Evolutionary conservation across 345 rosid genomes (phyloP), one percentile per base, ranked within the genome.

Genomic region (Ceriops zippeliana): DNA sequence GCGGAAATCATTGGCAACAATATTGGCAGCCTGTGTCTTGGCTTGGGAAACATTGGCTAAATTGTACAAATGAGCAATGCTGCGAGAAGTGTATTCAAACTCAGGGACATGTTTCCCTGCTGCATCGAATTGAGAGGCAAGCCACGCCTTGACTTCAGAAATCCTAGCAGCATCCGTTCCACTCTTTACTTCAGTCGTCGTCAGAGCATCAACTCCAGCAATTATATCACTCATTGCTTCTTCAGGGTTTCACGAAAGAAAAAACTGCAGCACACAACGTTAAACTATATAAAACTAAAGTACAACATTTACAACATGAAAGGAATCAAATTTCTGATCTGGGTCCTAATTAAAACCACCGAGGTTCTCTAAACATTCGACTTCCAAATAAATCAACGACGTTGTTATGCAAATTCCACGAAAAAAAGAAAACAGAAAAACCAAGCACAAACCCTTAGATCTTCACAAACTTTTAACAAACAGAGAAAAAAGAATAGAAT

Each of bases 1-100:
- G 62, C 98, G 93, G 72, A 95, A 91, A 84, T 95, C 99, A 46
- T 86, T 84, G 52, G 97, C 96, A 61, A 95, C 88, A 62, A 95
- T 90, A 82, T 64, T 79, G 61, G 98, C 92, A 47, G 99, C 90
- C 62, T 91, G 87, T 13, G 96, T 82, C 70, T 91, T 91, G 61
- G 96, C 89, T 68, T 91, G 99, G 11, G 98, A 95, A 22, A 81
- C 81, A 34, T 90, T 77, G 49, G 96, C 98, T 58, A 91, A 76
- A 66, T 90, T 91, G 77, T 88, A 67, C 74, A 95, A 46, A 80
- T 91, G 87, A 24, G 92, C 73, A 7, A 95, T 78, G 83, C 87
- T 90, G 42, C 96, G 96, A 35, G 89, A 84, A 67, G 95, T 95
- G 89, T 83, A 89, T 63, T 91, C 96, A 72, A 91, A 91, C 42